Percentiles rank a stretch among this genome's conserved stretches.
Evolutionary conservation across 768 basidiomycete species (phyloP).

Genomic region (Phaeotremella fagi): DNA sequence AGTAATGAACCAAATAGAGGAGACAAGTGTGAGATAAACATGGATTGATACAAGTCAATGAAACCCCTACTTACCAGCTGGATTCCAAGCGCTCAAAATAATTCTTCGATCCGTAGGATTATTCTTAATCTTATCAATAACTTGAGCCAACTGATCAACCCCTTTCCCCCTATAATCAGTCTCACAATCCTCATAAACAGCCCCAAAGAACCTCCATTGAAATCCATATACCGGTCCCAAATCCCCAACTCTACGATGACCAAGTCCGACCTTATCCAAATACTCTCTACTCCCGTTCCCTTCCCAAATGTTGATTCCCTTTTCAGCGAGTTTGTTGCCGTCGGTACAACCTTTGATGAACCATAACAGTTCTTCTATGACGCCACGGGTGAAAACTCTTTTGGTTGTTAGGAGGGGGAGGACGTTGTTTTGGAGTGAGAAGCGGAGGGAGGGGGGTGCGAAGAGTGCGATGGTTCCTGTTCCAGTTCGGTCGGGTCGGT

Average conservation of each 20-base stretch:
- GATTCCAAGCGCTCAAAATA: slow-evolving; percentile 96
- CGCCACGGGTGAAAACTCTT: slow-evolving; percentile 83
- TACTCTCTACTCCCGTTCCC: slow-evolving; percentile 88
- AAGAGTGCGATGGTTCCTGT: slow-evolving; percentile 91
- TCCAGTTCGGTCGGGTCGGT: slow-evolving; percentile 84
- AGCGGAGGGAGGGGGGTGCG: slow-evolving; percentile 82
- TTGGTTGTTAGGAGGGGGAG: slow-evolving; percentile 93
- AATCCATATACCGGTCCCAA: slow-evolving; percentile 96
- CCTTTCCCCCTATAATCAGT: slow-evolving; percentile 68
- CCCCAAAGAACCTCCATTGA: slow-evolving; percentile 94
- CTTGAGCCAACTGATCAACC: slow-evolving; percentile 85
- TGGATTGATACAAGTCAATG: slow-evolving; percentile 2
- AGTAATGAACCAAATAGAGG: not conserved
- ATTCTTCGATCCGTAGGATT: slow-evolving; percentile 91
- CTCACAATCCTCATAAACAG: slow-evolving; percentile 57
- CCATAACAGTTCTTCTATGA: slow-evolving; percentile 92
- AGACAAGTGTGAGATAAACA: not conserved
- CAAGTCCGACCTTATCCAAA: slow-evolving; percentile 75
- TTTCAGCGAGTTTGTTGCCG: slow-evolving; percentile 64
- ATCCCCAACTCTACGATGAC: slow-evolving; percentile 80
- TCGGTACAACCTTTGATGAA: slow-evolving; percentile 83
- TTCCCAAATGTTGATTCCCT: slow-evolving; percentile 96
- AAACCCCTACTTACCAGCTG: slow-evolving; percentile 62
- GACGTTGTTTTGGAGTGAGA: slow-evolving; percentile 65
- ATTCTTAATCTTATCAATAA: slow-evolving; percentile 84